phyloP scores from a whole-genome alignment of 371 early-diverging fungal species.

The Mortierella sp. region DNA sequence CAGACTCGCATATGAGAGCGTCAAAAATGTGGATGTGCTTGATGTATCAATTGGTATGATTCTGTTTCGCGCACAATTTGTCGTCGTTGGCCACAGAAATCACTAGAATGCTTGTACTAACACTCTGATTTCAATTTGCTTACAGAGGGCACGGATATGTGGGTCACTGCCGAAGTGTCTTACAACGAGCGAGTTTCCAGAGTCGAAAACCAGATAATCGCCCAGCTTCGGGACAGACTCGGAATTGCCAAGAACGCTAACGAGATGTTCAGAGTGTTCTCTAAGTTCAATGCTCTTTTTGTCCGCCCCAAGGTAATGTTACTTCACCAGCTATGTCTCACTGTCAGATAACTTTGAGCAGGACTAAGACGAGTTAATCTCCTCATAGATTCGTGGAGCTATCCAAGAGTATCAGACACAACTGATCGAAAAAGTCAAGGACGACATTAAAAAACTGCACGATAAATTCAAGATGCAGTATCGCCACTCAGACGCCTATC shows the following conservation, averaged over 20 bases:
- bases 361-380: not conserved
- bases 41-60: slow-evolving; percentile 85
- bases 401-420: slow-evolving; percentile 99
- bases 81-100: not conserved
- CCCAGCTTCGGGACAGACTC: slow-evolving; percentile 92
- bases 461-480: slow-evolving; percentile 97
- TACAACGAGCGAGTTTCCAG: slow-evolving; percentile 97
- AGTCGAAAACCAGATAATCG: slow-evolving; percentile 98
- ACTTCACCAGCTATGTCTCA: not conserved
- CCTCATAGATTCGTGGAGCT: slow-evolving; percentile 92
- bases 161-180: slow-evolving; percentile 91
- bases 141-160: slow-evolving; percentile 92
- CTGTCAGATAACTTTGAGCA: slow-evolving; percentile 1
- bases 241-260: slow-evolving; percentile 96
- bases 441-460: slow-evolving; percentile 94
- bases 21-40: slow-evolving; percentile 94
- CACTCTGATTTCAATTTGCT: not conserved
- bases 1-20: slow-evolving; percentile 90
- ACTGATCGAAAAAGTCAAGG: slow-evolving; percentile 97
- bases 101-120: not conserved
- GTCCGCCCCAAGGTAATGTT: slow-evolving; percentile 90
- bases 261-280: slow-evolving; percentile 99
- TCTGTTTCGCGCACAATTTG: not conserved
- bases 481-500: slow-evolving; percentile 87
- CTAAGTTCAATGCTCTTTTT: slow-evolving; percentile 98